phyloP scores from a whole-genome alignment of 2,329 filamentous ascomycete genomes.

The Coniochaeta ligniaria region DNA sequence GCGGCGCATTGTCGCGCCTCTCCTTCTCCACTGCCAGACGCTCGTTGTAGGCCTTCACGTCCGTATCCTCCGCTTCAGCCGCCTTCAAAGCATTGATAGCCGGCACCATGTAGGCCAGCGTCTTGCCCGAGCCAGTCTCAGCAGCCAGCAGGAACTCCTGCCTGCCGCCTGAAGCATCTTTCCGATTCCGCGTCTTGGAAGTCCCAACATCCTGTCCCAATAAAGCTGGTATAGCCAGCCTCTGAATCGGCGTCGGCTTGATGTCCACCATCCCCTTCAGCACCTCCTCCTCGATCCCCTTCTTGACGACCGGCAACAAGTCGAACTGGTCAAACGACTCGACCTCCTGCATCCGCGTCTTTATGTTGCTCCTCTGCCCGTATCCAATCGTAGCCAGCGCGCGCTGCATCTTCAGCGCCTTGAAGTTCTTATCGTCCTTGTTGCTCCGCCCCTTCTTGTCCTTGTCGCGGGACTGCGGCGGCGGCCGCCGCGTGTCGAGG shows the following conservation, averaged over 20 bases:
- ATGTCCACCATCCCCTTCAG: slow-evolving; percentile 69
- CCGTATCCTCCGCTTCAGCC: slow-evolving; percentile 55
- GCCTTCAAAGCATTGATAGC: slow-evolving; percentile 79
- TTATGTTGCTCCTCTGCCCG: slow-evolving; percentile 47
- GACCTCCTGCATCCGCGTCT: slow-evolving; percentile 54
- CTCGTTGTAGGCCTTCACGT: slow-evolving; percentile 50
- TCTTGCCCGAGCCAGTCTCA: slow-evolving; percentile 96
- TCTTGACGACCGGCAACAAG: slow-evolving; percentile 63
- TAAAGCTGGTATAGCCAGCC: slow-evolving; percentile 77
- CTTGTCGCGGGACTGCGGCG: slow-evolving; percentile 10
- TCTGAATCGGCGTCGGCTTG: slow-evolving; percentile 81
- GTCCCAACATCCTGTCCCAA: slow-evolving; percentile 46
- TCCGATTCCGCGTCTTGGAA: slow-evolving; percentile 21
- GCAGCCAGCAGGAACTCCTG: slow-evolving; percentile 76
- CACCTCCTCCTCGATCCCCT: slow-evolving; percentile 65
- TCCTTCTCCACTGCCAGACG: slow-evolving; percentile 48
- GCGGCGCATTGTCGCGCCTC: slow-evolving; percentile 38
- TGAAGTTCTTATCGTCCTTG: slow-evolving; percentile 49
- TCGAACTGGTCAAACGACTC: slow-evolving; percentile 78
- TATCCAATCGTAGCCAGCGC: slow-evolving; percentile 72
- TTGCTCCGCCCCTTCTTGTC: slow-evolving; percentile 20
- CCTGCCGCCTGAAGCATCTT: slow-evolving; percentile 20
- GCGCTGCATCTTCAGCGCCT: slow-evolving; percentile 92
- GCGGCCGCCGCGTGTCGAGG: slow-evolving; percentile 16
- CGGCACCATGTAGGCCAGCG: slow-evolving; percentile 83